phyloP scores from a whole-genome alignment of 345 rosid species.

The Brassica nigra region DNA sequence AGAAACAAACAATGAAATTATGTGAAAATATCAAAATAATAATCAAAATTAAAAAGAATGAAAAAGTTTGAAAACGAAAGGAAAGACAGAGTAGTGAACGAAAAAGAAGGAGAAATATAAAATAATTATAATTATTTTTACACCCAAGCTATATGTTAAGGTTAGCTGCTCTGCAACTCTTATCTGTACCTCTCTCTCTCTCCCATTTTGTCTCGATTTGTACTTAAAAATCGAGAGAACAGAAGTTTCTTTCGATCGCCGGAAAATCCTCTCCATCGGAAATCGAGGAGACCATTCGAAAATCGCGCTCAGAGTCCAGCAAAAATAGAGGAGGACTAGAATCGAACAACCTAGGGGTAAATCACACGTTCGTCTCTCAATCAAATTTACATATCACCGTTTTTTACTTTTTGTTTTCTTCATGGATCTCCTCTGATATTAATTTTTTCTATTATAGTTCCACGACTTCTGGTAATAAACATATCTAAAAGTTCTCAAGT shows the following conservation, averaged over 20 bases:
- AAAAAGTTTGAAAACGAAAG: slow-evolving; percentile 33
- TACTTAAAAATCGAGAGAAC: background rate
- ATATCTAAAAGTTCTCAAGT: slow-evolving; percentile 17
- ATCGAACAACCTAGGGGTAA: slow-evolving; percentile 15
- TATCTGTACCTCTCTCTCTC: slow-evolving; percentile 27
- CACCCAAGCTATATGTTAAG: slow-evolving; percentile 19
- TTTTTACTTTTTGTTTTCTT: background rate
- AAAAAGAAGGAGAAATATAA: no score
- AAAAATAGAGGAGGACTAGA: background rate
- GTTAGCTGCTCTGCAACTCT: slow-evolving; percentile 32
- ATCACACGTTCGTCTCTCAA: background rate
- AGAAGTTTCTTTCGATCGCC: slow-evolving; percentile 27
- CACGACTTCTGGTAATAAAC: background rate
- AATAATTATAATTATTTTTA: no score
- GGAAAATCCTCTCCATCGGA: slow-evolving; percentile 10
- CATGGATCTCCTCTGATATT: background rate
- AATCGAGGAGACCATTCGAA: slow-evolving; percentile 18
- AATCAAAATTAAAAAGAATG: background rate
- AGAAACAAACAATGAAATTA: slow-evolving; percentile 2
- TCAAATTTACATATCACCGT: background rate
- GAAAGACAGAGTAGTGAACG: no score
- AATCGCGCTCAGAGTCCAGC: background rate
- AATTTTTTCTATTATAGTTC: background rate
- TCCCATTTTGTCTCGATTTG: background rate
- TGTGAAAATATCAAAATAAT: background rate